phyloP scores from a whole-genome alignment of 129 eudicot genomes.

The Centaurea solstitialis region DNA sequence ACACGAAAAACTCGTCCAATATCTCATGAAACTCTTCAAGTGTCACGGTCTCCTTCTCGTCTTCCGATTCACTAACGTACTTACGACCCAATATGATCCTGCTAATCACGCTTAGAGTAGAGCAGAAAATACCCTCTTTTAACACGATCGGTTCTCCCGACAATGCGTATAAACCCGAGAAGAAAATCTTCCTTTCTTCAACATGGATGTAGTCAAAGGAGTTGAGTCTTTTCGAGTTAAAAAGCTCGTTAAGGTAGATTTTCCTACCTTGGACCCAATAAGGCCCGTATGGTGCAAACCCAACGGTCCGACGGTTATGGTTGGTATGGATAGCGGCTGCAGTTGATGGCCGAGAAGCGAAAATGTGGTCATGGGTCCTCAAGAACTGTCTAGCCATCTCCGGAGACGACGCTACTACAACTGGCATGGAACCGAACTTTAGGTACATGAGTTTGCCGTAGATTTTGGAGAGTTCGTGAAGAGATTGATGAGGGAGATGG shows the following conservation, averaged over 20 bases:
- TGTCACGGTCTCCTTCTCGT: conserved; percentile 7
- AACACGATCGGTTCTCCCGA: conserved; percentile 21
- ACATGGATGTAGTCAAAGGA: conserved; percentile 29
- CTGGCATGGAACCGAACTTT: conserved; percentile 37
- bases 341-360: conserved; percentile 47
- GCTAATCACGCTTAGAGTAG: conserved; percentile 26
- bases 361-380: conserved; percentile 34
- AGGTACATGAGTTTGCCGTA: conserved; percentile 49
- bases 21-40: conserved; percentile 38
- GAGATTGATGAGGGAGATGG: conserved; percentile 48
- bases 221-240: conserved; percentile 27
- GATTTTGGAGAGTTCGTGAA: conserved; percentile 44
- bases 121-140: conserved; percentile 21
- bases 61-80: conserved; percentile 28
- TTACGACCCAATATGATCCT: conserved; percentile 40
- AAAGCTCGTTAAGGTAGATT: conserved; percentile 41
- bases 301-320: conserved; percentile 33
- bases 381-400: conserved; percentile 48
- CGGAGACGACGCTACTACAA: conserved; percentile 50
- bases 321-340: conserved; percentile 46
- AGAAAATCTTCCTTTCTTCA: conserved; percentile 27
- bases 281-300: conserved; percentile 45
- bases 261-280: conserved; percentile 47
- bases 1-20: no score
- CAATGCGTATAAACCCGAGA: conserved; percentile 9